Evolutionary conservation across 2,329 filamentous ascomycete species (phyloP), one percentile per base, ranked within the genome.

Genomic region (Sordariomycetes sp.): DNA sequence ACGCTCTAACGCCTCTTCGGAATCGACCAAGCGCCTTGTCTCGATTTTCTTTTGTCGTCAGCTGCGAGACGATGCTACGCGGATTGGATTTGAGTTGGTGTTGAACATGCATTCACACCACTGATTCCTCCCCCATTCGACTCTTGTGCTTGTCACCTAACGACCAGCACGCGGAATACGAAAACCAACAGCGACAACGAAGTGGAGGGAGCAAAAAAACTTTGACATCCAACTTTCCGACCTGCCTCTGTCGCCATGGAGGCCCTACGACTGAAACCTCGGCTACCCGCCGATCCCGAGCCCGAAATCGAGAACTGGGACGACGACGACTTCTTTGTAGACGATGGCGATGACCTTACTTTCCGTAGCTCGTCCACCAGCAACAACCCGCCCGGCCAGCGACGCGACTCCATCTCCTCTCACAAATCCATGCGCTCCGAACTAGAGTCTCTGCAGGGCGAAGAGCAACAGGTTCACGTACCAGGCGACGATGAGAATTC

Each of bases 391-490:
- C 25, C 55, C 10, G 67, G 70, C 20, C 80, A 83, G 61, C 81
- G 83, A 61, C 83, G 89, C 62, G 88, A 91, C 65, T 91, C 88
- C 20, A 83, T 88, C 59, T 96, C 92, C 1, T 96, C 89, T 60
- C 87, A 89, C 64, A 75, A 85, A 63, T 95, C 91, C 20, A 83
- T 90, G 65, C 87, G 87, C 65, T 96, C 90, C 58, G 92, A 95
- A 67, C 81, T 90, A 53, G 87, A 90, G 57, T 90, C 87, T 1
- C 76, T 84, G 63, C 81, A 82, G 59, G 88, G 85, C 61, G 90
- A 96, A 66, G 90, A 96, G 71, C 91, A 86, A 77, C 90, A 97
- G 65, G 81, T 97, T 24, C 82, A 93, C 64, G 76, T 97, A 34
- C 86, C 90, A 2, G 89, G 87, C 54, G 88, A 94, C 68, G 92